Conservation (phyloP, 2,329 filamentous ascomycete species). For the Pseudogymnoascus sp. region DNA sequence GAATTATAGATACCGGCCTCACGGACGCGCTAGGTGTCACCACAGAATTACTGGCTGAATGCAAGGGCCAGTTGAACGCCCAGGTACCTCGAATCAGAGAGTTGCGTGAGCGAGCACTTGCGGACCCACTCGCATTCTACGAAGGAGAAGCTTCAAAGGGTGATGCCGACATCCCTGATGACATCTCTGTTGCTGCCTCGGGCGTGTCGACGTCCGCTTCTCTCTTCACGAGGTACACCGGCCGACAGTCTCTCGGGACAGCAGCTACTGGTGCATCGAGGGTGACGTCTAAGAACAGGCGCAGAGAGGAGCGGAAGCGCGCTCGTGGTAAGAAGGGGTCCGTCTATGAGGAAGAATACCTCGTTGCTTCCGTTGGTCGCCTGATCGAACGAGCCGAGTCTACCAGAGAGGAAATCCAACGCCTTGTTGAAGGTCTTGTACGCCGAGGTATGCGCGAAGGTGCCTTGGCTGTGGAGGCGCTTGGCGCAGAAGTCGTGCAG, state of each 20-base stretch:
- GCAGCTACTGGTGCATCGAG: slow-evolving; percentile 65
- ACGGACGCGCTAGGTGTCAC: slow-evolving; percentile 72
- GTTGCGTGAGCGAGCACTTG: slow-evolving; percentile 68
- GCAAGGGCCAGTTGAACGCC: slow-evolving; percentile 71
- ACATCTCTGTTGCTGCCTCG: slow-evolving; percentile 84
- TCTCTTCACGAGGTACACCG: slow-evolving; percentile 88
- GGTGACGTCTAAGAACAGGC: slow-evolving; percentile 78
- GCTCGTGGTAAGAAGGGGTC: slow-evolving; percentile 92
- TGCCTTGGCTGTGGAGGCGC: slow-evolving; percentile 65
- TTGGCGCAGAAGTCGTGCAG: slow-evolving; percentile 65
- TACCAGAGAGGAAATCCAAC: slow-evolving; percentile 61
- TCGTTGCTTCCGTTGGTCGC: slow-evolving; percentile 77
- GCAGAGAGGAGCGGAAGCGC: slow-evolving; percentile 88
- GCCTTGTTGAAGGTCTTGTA: slow-evolving; percentile 68
- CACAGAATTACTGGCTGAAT: slow-evolving; percentile 89
- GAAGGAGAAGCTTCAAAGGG: slow-evolving; percentile 60
- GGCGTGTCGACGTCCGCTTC: slow-evolving; percentile 74
- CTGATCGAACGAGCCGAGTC: slow-evolving; percentile 75
- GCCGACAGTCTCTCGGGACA: slow-evolving; percentile 58
- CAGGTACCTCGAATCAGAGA: slow-evolving; percentile 83
- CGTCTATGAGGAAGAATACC: slow-evolving; percentile 96
- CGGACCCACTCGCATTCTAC: slow-evolving; percentile 83
- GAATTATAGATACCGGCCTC: slow-evolving; percentile 68
- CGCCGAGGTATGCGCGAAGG: slow-evolving; percentile 81
- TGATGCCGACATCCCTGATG: slow-evolving; percentile 72